Evolutionary conservation across 306 rosid genomes (phyloP).

Genomic region (Ormosia emarginata): DNA sequence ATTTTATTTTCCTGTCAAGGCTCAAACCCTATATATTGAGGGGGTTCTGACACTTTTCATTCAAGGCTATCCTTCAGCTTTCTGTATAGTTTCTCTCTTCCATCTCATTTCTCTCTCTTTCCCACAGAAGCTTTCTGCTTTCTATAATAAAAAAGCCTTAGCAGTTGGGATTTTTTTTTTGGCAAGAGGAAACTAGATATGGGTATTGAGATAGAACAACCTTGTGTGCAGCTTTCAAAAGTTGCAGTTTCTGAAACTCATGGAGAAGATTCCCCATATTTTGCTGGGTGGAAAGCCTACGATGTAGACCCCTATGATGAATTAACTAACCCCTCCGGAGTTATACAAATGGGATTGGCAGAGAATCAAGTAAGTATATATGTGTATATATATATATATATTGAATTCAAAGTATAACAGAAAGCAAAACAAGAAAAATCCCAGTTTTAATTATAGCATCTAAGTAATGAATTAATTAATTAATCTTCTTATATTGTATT

Average conservation of each 20-base stretch:
- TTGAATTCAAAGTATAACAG: not conserved
- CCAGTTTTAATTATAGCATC: not conserved
- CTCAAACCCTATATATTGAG: not conserved
- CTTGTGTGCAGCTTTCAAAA: slow-evolving; percentile 47
- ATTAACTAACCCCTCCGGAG: slow-evolving; percentile 60
- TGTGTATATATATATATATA: not conserved
- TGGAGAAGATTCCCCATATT: slow-evolving; percentile 87
- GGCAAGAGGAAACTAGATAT: slow-evolving; percentile 17
- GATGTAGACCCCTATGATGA: slow-evolving; percentile 78
- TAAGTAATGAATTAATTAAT: not conserved
- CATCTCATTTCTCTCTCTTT: not conserved
- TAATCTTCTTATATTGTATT: not conserved
- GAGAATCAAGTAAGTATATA: slow-evolving; percentile 76
- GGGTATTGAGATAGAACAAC: slow-evolving; percentile 51
- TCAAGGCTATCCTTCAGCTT: slow-evolving; percentile 16
- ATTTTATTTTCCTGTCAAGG: not conserved
- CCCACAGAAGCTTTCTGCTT: not conserved
- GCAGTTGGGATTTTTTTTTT: not conserved
- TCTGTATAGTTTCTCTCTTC: not conserved
- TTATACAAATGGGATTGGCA: slow-evolving; percentile 94
- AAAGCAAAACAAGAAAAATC: not conserved
- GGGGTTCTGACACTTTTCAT: not conserved
- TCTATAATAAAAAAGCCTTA: not conserved
- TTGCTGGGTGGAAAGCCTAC: slow-evolving; percentile 97
- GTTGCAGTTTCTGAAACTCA: slow-evolving; percentile 78